Base-by-base conservation (phyloP, 1,284 basidiomycete genomes). In the Sporisorium exsertum region DNA sequence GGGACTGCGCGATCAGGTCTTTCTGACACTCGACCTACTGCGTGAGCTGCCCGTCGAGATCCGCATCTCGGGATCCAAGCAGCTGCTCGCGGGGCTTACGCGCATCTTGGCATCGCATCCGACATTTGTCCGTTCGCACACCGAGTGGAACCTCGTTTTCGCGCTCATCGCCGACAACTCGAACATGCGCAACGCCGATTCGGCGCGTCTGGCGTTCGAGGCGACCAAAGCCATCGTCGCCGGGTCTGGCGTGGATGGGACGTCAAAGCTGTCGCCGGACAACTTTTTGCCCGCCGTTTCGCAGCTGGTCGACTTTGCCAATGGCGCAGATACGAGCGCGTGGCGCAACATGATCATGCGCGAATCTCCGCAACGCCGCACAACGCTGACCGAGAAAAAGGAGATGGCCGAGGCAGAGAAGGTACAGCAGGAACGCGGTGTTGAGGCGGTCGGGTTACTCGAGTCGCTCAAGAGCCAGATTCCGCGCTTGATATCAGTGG, bases 141-240 rank as follows among this genome's bases (percentile, higher is more conserved):
- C 96, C 0, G 95, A 99, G 86, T 99, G 97, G 97, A 93, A 93
- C 60, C 88, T 98, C 37, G 90, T 96, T 18, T 94, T 97, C 79
- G 92, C 94, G 1, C 88, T 98, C n/a, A 90, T 99, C 77, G 90
- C 93, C 45, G 92, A 75, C 53, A 79, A 77, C 40, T 76, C 92
- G 0, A 94, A 94, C 0, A 90, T 94, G 50, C 89, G 91, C 9
- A 93, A 97, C 79, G 90, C 93, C n/a, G 93, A 94, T 85, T 94
- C 95, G 2, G 91, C 93, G 29, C 91, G 93, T 50, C 88, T 91
- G 51, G 92, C 94, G 1, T 93, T 98, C 80, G 90, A 91, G 16
- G 64, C 77, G 12, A 67, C 62, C 33, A 69, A 64, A 32, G 54
- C 54, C 8, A 55, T 64, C 20, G 63, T 71, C 5, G 55, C 27